These are phyloP conservation scores for Trametes polyzona DNA, from an alignment of 1,284 basidiomycete genomes.

Conservation along the genomic window DNA sequence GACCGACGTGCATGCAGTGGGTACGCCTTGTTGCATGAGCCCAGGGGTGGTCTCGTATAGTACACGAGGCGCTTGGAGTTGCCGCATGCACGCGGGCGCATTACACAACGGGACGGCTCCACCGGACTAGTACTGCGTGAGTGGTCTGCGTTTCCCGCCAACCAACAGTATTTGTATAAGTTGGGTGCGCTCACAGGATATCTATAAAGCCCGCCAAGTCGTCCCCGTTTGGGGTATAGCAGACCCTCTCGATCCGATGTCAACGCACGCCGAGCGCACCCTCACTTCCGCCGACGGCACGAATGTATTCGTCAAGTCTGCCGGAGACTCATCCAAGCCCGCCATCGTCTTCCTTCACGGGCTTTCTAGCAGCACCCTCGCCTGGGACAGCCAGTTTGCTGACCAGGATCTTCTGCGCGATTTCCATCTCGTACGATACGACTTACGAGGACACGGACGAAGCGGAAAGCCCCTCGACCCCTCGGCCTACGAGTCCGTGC, in stretches of 20 bases:
- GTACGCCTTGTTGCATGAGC: too few species aligned
- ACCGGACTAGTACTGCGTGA: too few species aligned
- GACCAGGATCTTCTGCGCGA: constrained; percentile 36
- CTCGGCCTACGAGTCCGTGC: constrained; percentile 33
- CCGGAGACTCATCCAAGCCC: constrained; percentile 42
- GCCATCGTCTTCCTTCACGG: constrained; percentile 46
- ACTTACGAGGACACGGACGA: constrained; percentile 36
- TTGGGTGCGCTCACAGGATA: too few species aligned
- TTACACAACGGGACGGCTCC: too few species aligned
- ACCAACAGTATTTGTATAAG: too few species aligned
- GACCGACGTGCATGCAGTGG: too few species aligned
- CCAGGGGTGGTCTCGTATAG: too few species aligned
- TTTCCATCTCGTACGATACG: constrained; percentile 40
- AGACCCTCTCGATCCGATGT: too few species aligned
- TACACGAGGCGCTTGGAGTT: too few species aligned
- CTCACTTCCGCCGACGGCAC: constrained; percentile 31
- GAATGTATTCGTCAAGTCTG: constrained; percentile 39
- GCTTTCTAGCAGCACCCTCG: constrained; percentile 36
- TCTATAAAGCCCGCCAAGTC: neutral
- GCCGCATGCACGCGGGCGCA: too few species aligned
- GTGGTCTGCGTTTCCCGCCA: too few species aligned
- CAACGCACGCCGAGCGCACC: neutral
- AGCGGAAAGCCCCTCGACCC: constrained; percentile 30
- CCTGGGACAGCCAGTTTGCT: constrained; percentile 42
- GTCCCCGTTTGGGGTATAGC: too few species aligned